These are phyloP conservation scores for Clitopilus hobsonii DNA, from an alignment of 768 basidiomycete genomes.

Conservation along the genomic window DNA sequence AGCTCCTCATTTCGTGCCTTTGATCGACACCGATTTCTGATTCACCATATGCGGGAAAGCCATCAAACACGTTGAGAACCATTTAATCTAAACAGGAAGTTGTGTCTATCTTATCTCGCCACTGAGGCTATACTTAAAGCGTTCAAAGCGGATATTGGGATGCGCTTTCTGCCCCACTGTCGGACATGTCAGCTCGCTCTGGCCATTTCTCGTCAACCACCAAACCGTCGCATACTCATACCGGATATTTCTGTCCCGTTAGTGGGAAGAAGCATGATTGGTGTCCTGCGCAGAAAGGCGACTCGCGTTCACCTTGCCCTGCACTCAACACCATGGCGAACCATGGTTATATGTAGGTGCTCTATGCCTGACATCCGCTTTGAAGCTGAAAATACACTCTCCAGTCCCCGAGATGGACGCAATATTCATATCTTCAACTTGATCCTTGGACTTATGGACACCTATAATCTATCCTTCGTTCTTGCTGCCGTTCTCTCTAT, in stretches of 20 bases:
- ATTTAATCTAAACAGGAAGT: background rate
- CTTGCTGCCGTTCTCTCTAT: constrained; percentile 45
- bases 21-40: background rate
- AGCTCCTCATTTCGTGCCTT: background rate
- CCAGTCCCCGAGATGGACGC: constrained; percentile 49
- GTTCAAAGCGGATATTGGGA: background rate
- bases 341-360: constrained; percentile 71
- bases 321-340: constrained; percentile 74
- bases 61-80: background rate
- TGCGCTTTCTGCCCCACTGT: background rate
- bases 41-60: background rate
- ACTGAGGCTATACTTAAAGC: background rate
- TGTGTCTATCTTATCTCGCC: background rate
- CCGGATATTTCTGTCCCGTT: constrained; percentile 33
- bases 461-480: constrained; percentile 45
- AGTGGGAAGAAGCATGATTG: constrained; percentile 35
- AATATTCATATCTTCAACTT: constrained; percentile 39
- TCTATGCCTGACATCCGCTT: background rate
- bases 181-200: background rate
- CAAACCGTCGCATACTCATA: background rate
- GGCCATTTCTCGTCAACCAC: background rate
- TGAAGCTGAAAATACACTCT: constrained; percentile 2
- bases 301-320: constrained; percentile 65
- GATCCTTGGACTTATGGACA: constrained; percentile 35
- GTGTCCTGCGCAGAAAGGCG: constrained; percentile 40